These are phyloP conservation scores for Aethionema arabicum DNA, from an alignment of 345 rosid species.

Conservation along the genomic window DNA sequence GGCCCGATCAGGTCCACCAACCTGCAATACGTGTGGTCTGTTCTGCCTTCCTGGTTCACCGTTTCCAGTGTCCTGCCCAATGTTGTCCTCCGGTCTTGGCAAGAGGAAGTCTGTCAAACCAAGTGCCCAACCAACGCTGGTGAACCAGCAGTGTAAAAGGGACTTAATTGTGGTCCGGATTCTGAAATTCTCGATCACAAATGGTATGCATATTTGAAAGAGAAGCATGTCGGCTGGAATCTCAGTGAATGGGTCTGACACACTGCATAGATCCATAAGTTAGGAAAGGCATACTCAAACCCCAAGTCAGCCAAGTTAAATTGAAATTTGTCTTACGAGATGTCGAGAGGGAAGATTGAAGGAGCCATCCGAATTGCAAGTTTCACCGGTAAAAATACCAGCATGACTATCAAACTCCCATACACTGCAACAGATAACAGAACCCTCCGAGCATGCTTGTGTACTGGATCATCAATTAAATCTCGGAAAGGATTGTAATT, in stretches of 20 bases:
- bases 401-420: slow-evolving; percentile 97
- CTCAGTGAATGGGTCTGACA: slow-evolving; percentile 97
- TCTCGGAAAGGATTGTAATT: slow-evolving; percentile 98
- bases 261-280: slow-evolving; percentile 48
- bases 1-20: slow-evolving; percentile 66
- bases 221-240: slow-evolving; percentile 98
- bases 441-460: slow-evolving; percentile 95
- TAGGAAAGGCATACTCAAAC: slow-evolving; percentile 6
- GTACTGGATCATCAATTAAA: slow-evolving; percentile 96
- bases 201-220: slow-evolving; percentile 97
- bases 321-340: slow-evolving; percentile 60
- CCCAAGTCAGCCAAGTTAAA: background rate
- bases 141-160: slow-evolving; percentile 89
- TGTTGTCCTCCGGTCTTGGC: slow-evolving; percentile 76
- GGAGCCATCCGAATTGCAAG: slow-evolving; percentile 93
- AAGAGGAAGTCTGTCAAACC: slow-evolving; percentile 81
- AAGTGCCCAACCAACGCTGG: slow-evolving; percentile 89
- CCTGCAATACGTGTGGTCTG: slow-evolving; percentile 52
- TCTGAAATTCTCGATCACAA: slow-evolving; percentile 89
- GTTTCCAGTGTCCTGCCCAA: slow-evolving; percentile 73
- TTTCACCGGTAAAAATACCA: slow-evolving; percentile 95
- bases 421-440: slow-evolving; percentile 90
- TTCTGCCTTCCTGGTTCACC: slow-evolving; percentile 76
- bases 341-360: slow-evolving; percentile 87
- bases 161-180: slow-evolving; percentile 87